phyloP scores from a whole-genome alignment of 2,329 filamentous ascomycete species.

The Pseudocercospora crystallina region DNA sequence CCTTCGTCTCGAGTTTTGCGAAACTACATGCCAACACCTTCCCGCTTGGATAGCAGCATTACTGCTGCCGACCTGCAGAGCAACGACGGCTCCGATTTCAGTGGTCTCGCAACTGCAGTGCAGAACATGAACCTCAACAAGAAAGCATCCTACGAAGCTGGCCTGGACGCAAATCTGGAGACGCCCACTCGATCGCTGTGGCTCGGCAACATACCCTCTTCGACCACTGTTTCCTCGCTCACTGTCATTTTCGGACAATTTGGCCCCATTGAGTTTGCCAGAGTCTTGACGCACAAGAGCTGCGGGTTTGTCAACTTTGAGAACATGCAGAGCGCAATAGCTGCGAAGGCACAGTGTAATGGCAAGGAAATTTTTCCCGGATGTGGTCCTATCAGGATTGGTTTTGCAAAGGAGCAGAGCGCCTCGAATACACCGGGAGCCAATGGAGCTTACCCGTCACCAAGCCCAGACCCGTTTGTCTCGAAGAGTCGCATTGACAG shows the following conservation, averaged over 20 bases:
- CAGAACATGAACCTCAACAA: constrained; percentile 74
- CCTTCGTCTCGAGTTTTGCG: constrained; percentile 63
- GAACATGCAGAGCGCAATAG: constrained; percentile 82
- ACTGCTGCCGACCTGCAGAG: constrained; percentile 72
- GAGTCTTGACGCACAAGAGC: constrained; percentile 97
- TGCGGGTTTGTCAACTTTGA: constrained; percentile 99
- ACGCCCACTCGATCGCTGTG: constrained; percentile 90
- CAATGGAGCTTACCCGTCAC: constrained; percentile 83
- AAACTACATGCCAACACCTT: constrained; percentile 73
- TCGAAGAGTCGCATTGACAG: constrained; percentile 38
- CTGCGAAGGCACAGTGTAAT: constrained; percentile 84
- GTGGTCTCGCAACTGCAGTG: constrained; percentile 77
- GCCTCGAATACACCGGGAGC: constrained; percentile 84
- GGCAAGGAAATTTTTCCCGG: constrained; percentile 98
- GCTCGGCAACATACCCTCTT: constrained; percentile 96
- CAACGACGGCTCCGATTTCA: constrained; percentile 74
- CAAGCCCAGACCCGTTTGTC: constrained; percentile 80
- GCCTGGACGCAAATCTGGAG: constrained; percentile 67
- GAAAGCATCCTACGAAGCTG: constrained; percentile 64
- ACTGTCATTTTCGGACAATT: constrained; percentile 95
- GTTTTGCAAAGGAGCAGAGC: constrained; percentile 94
- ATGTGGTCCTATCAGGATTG: constrained; percentile 89
- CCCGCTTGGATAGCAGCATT: constrained; percentile 73
- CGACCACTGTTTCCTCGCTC: constrained; percentile 91
- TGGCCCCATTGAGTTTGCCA: constrained; percentile 83